phyloP scores from a whole-genome alignment of 164 flowering plant species.

The Nymphaea thermarum region DNA sequence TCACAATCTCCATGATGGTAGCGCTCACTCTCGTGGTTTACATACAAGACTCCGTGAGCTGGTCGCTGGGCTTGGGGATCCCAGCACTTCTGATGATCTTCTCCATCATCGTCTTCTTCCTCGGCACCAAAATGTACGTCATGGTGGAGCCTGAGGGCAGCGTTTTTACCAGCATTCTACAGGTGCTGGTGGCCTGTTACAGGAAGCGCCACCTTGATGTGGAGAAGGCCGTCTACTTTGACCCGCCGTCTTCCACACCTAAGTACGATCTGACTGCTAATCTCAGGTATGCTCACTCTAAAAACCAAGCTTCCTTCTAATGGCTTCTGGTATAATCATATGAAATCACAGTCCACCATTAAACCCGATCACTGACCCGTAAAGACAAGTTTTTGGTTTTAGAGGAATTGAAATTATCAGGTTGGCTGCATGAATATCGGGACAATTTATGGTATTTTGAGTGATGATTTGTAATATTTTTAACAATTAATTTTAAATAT shows the following conservation, averaged over 20 bases:
- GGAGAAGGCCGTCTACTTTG: conserved; percentile 2
- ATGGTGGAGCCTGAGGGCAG: conserved; percentile 62
- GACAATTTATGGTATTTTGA: no score
- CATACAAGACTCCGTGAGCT: conserved; percentile 54
- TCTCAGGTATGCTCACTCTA: conserved; percentile 9
- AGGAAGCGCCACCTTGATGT: conserved; percentile 38
- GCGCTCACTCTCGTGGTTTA: conserved; percentile 58
- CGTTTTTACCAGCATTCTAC: conserved; percentile 39
- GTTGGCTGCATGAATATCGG: no score
- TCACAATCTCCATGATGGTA: conserved; percentile 46
- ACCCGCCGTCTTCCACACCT: conserved; percentile 5
- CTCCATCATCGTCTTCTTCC: conserved; percentile 43
- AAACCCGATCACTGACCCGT: no score
- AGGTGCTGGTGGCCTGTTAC: conserved; percentile 46
- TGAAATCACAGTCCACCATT: no score
- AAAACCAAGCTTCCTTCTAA: no score
- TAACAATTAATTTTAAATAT: no score
- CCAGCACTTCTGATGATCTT: conserved; percentile 48
- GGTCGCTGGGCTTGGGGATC: conserved; percentile 64
- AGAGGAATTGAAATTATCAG: no score
- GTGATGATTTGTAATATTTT: no score
- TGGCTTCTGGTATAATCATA: no score
- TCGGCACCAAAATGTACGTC: conserved; percentile 52
- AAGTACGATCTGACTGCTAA: conserved; percentile 8
- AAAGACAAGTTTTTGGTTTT: no score